Percentiles rank a stretch among this genome's conserved stretches.
phyloP scores from a whole-genome alignment of 169 alveolate genomes.

The Plasmodium vivax region DNA sequence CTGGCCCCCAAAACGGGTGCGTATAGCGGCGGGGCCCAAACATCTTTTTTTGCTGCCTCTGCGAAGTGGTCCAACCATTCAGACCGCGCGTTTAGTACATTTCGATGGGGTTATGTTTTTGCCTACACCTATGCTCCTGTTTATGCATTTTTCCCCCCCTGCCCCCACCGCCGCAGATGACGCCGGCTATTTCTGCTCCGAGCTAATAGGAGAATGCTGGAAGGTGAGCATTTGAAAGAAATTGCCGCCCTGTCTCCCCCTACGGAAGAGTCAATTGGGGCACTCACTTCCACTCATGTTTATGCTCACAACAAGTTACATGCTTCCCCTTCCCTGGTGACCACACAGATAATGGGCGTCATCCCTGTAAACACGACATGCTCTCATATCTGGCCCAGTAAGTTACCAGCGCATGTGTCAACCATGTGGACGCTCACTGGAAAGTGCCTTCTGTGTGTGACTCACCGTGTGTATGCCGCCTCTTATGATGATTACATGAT shows the following conservation, averaged over 20 bases:
- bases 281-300: background rate
- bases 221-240: conserved; percentile 10
- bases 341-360: conserved; percentile 53
- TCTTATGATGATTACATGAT: background rate
- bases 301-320: background rate
- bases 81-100: background rate
- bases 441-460: background rate
- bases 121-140: background rate
- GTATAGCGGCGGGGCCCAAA: background rate
- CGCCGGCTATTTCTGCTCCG: conserved; percentile 56
- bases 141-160: background rate
- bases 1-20: conserved; percentile 31
- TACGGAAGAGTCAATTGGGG: background rate
- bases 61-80: background rate
- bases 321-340: background rate
- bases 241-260: background rate
- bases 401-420: background rate
- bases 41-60: background rate
- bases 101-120: background rate
- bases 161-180: background rate
- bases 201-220: conserved; percentile 67
- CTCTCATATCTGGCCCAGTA: conserved; percentile 50
- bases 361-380: conserved; percentile 34
- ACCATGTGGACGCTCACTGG: background rate
- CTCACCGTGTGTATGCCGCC: background rate